A percentile compares a stretch with the other conserved stretches of the same genome.
Evolutionary conservation across 1,284 basidiomycete species (phyloP).

Genomic region (Ceraceosorus bombacis): DNA sequence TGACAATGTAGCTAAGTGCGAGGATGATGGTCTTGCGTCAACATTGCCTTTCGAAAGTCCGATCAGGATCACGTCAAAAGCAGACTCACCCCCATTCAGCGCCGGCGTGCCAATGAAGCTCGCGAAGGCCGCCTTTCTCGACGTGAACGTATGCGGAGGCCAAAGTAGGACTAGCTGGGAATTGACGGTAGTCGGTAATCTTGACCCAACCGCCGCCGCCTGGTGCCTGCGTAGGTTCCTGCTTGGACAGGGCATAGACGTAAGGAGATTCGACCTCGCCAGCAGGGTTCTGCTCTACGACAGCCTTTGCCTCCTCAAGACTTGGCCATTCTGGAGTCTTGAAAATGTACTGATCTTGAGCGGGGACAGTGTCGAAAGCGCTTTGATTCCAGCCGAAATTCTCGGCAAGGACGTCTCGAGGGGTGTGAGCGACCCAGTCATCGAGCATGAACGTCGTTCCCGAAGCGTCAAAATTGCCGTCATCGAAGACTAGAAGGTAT

Average conservation of each 20-base stretch:
- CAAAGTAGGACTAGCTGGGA: slow-evolving; percentile 56
- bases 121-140: slow-evolving; percentile 62
- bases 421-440: slow-evolving; percentile 56
- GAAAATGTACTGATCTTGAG: slow-evolving; percentile 48
- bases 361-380: slow-evolving; percentile 17
- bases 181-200: slow-evolving; percentile 15
- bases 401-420: slow-evolving; percentile 61
- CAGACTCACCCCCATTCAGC: too few relatives aligned
- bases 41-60: too few relatives aligned
- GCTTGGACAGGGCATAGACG: slow-evolving; percentile 55
- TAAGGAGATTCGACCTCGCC: slow-evolving; percentile 47
- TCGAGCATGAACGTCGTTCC: slow-evolving; percentile 16
- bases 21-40: too few relatives aligned
- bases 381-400: slow-evolving; percentile 49
- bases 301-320: slow-evolving; percentile 17
- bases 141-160: slow-evolving; percentile 63
- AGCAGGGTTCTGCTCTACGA: slow-evolving; percentile 50
- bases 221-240: slow-evolving; percentile 50
- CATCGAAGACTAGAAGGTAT: slow-evolving; percentile 58
- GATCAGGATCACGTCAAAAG: slow-evolving; percentile 53
- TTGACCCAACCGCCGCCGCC: slow-evolving; percentile 58
- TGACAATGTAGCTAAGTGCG: slow-evolving; percentile 14
- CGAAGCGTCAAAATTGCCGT: slow-evolving; percentile 4
- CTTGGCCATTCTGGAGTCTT: slow-evolving; percentile 47
- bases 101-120: slow-evolving; percentile 10